A percentile compares a stretch with the other conserved stretches of the same genome.
Conservation (phyloP, 2,329 filamentous ascomycete species). For the Akanthomyces uredinophilus region DNA sequence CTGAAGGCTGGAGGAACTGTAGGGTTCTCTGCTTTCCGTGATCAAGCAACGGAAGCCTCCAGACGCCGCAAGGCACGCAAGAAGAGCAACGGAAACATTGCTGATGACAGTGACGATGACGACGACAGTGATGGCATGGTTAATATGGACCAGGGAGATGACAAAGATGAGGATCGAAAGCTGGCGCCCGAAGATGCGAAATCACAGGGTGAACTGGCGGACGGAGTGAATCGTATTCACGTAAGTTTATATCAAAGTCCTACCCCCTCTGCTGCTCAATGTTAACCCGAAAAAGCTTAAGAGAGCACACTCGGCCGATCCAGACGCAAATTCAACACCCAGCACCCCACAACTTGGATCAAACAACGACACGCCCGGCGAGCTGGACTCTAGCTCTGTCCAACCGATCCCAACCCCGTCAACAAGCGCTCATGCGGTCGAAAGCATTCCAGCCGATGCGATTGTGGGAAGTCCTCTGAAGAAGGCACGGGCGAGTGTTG, state of each 20-base stretch:
- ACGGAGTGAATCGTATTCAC: conserved; percentile 76
- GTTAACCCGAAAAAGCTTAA: conserved; percentile 57
- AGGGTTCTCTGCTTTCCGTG: conserved; percentile 84
- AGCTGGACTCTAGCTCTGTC: conserved; percentile 8
- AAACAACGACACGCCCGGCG: conserved; percentile 38
- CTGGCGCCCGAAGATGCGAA: conserved; percentile 67
- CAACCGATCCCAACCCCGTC: conserved; percentile 16
- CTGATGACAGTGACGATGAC: conserved; percentile 68
- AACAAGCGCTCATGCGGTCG: conserved; percentile 23
- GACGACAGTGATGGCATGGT: conserved; percentile 54
- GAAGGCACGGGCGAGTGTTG: conserved; percentile 61
- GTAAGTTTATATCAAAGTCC: conserved; percentile 41
- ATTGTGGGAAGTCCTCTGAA: conserved; percentile 67
- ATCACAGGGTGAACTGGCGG: conserved; percentile 69
- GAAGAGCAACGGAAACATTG: conserved; percentile 62
- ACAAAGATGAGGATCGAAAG: conserved; percentile 55
- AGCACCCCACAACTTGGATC: conserved; percentile 29
- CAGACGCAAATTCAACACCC: conserved; percentile 41
- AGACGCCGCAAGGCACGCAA: conserved; percentile 52
- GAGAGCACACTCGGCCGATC: conserved; percentile 71
- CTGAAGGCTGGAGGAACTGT: conserved; percentile 83
- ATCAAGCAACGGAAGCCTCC: conserved; percentile 52
- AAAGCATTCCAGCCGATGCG: conserved; percentile 32
- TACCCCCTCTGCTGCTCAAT: not conserved
- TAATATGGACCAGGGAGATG: conserved; percentile 61